These are phyloP conservation scores for Nemania abortiva DNA, from an alignment of 2,329 filamentous ascomycete species.

Conservation along the genomic window DNA sequence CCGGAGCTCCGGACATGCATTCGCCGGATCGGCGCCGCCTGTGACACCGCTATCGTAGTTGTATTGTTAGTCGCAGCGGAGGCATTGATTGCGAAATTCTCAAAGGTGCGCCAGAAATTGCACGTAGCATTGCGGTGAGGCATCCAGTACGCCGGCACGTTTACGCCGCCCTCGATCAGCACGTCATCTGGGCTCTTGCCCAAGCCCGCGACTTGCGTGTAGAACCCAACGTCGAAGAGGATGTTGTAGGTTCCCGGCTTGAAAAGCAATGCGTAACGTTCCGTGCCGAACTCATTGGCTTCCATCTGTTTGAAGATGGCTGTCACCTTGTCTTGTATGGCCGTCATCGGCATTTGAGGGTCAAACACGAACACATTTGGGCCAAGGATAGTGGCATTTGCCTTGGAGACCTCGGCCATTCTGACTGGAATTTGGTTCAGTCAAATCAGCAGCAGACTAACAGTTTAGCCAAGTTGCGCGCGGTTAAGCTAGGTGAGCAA, in stretches of 20 bases:
- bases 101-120: conserved; percentile 52
- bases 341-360: conserved; percentile 46
- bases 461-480: neutral
- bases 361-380: conserved; percentile 52
- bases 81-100: conserved; percentile 52
- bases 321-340: conserved; percentile 48
- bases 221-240: conserved; percentile 53
- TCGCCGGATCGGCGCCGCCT: conserved; percentile 51
- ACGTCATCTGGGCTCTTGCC: conserved; percentile 50
- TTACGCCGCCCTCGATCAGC: conserved; percentile 50
- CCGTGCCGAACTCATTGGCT: conserved; percentile 50
- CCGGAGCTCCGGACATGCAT: conserved; percentile 50
- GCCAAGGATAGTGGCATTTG: conserved; percentile 51
- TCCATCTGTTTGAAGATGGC: conserved; percentile 52
- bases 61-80: conserved; percentile 50
- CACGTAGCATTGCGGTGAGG: conserved; percentile 53
- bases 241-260: conserved; percentile 50
- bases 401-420: conserved; percentile 33
- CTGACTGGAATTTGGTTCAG: neutral
- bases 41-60: conserved; percentile 52
- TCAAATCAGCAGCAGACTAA: too few relatives aligned
- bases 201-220: conserved; percentile 51
- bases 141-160: conserved; percentile 54
- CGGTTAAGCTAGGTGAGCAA: neutral
- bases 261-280: conserved; percentile 52